Evolutionary conservation across 345 rosid genomes (phyloP).

Genomic region (Eucalyptus microcorys): DNA sequence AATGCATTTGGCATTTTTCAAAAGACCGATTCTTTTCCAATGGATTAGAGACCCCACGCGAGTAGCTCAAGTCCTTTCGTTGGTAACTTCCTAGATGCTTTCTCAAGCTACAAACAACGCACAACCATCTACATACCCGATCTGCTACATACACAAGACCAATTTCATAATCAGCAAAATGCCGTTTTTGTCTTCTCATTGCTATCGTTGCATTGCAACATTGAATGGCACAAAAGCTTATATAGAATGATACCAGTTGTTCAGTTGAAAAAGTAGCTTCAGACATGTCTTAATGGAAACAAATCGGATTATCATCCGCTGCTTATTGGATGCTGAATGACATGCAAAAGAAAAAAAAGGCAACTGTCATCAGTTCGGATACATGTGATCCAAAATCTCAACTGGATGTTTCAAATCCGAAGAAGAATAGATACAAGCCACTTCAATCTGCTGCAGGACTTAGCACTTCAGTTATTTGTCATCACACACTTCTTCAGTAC

Average conservation of each 20-base stretch:
- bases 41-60: background rate
- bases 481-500: conserved; percentile 8
- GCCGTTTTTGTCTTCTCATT: background rate
- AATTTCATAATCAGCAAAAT: background rate
- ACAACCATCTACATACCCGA: background rate
- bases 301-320: background rate
- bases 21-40: background rate
- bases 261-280: background rate
- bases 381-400: background rate
- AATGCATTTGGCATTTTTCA: background rate
- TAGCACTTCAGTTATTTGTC: background rate
- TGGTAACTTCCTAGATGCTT: background rate
- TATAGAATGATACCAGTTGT: background rate
- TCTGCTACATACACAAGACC: background rate
- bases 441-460: background rate
- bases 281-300: background rate
- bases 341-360: background rate
- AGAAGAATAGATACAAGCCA: background rate
- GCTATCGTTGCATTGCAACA: background rate
- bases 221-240: background rate
- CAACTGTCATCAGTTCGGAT: background rate
- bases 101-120: background rate
- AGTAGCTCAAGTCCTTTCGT: background rate
- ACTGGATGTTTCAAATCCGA: background rate
- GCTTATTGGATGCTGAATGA: background rate